Base-by-base conservation (phyloP, 148 eudicot species). In the Amaranthus hypochondriacus region DNA sequence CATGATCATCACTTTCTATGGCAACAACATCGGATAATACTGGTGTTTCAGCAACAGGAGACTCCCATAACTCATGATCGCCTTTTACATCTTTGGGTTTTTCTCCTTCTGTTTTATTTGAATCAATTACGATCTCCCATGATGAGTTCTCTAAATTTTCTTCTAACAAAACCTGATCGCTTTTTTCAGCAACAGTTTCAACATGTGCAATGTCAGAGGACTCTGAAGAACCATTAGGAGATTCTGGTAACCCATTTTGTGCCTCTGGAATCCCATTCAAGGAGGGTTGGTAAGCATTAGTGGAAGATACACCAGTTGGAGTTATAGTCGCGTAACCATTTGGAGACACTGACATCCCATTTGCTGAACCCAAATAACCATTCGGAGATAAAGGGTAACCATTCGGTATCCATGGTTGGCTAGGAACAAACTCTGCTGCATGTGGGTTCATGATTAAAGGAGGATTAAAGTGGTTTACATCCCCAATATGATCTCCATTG, bases 361-460 rank as follows among this genome's bases (percentile, higher is more conserved):
- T 80, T 76, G 57, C 78, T 71, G 70, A 72, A 83, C 57, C 83
- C 83, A 77, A 6, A 78, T 66, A 78, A 1, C 79, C 79, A 71
- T 77, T 81, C 11, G 86, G 84, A 56, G 84, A 60, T 13, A 84
- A 75, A 0, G 84, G 76, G 65, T 77, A 75, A 46, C 77, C 86
- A 75, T 87, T 87, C 74, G 92, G 81, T 56, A 89, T 78, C 98
- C 98, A 91, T 12, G 85, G 86, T 48, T 88, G 96, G 56, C 82
- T 82, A 58, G 98, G 97, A 53, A 94, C 83, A 81, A 89, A 94
- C 83, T 94, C 97, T 61, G 91, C 84, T 9, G 98, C 98, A 80
- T 86, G 97, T 51, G 97, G 98, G 56, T 94, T 94, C 97, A 94
- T 94, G 47, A 89, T 87, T 78, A 72, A 73, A 55, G 86, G 84